Percentiles rank a stretch among this genome's conserved stretches.
Evolutionary conservation across 176 grass and related monocot species (phyloP).

Genomic region (Poa pratensis): DNA sequence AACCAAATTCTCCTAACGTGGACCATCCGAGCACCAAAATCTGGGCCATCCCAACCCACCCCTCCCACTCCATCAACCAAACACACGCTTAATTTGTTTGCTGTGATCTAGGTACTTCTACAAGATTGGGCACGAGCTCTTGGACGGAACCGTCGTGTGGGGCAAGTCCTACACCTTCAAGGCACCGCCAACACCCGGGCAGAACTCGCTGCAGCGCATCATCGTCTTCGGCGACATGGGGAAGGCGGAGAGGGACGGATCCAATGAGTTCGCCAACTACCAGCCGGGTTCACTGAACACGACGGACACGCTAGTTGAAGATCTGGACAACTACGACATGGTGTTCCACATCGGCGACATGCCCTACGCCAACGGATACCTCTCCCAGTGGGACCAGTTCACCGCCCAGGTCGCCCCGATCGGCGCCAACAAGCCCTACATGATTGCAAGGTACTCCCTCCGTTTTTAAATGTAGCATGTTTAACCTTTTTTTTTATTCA

Average conservation of each 20-base stretch:
- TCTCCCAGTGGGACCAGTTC: conserved; percentile 98
- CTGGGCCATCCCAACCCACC: too few relatives aligned
- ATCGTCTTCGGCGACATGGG: conserved; percentile 96
- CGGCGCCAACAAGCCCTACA: conserved; percentile 72
- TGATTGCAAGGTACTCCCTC: conserved; percentile 67
- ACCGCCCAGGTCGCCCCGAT: conserved; percentile 79
- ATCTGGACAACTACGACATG: conserved; percentile 84
- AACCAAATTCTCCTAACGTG: too few relatives aligned
- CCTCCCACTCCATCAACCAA: too few relatives aligned
- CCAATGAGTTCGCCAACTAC: conserved; percentile 79
- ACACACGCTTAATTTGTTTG: background rate
- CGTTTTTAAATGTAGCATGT: too few relatives aligned
- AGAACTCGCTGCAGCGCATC: conserved; percentile 79
- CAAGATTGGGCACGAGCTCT: conserved; percentile 70
- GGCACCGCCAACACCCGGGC: conserved; percentile 74
- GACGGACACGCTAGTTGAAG: conserved; percentile 60
- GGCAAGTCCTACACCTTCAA: conserved; percentile 74
- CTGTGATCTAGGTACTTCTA: conserved; percentile 69
- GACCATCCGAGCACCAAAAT: too few relatives aligned
- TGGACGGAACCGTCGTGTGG: conserved; percentile 65
- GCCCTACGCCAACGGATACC: conserved; percentile 82
- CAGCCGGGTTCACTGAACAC: conserved; percentile 84
- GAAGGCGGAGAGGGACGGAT: conserved; percentile 90
- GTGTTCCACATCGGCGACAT: conserved; percentile 95
- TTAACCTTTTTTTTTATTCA: too few relatives aligned